Base-by-base conservation (phyloP, 2,329 filamentous ascomycete species). In the Colletotrichum spaethianum region DNA sequence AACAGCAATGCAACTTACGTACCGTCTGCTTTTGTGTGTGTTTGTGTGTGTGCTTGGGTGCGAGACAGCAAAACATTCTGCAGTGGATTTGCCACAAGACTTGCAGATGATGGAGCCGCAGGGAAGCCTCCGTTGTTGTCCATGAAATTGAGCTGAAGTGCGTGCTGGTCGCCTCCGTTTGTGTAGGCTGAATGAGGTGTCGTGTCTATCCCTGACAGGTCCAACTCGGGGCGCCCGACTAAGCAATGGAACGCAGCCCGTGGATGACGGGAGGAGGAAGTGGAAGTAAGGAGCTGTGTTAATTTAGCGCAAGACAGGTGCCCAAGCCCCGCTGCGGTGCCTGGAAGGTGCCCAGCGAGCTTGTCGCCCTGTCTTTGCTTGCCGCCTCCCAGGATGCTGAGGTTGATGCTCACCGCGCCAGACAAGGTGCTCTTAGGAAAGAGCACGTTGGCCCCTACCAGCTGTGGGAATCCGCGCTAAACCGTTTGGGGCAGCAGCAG, bases 141-240 rank as follows among this genome's bases (percentile, higher is more conserved):
- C 40, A 42, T 67, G 42, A 68, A 62, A 20, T 33, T 61, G 52
- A 70, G 59, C 59, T 59, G 59, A 70, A 57, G 11, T 44, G n/a
- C n/a, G 11, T 44, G n/a, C n/a, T 66, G 33, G 8, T 53, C 36
- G 33, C 44, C 48, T 63, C 36, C 11, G 44, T 55, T 59, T 38
- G 44, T 52, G 38, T 40, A 55, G 52, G 31, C 14, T 42, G 48
- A 69, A 52, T 55, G 53, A 55, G 53, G 14, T 16, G 53, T 69
- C 66, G 70, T 69, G 66, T 70, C 46, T 72, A 42, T 70, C 59
- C 65, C 65, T 72, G 59, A 72, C 50, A 72, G 70, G 70, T 59
- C 70, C 70, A 72, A 61, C n/a, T 72, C 26, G 53, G 63, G 50
- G 50, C 63, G 26, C 20, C 20, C 11, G 36, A 31, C 50, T 65